These are phyloP conservation scores for Saccharomyces kudriavzevii DNA, from an alignment of 805 yeast genomes.

Conservation along the genomic window DNA sequence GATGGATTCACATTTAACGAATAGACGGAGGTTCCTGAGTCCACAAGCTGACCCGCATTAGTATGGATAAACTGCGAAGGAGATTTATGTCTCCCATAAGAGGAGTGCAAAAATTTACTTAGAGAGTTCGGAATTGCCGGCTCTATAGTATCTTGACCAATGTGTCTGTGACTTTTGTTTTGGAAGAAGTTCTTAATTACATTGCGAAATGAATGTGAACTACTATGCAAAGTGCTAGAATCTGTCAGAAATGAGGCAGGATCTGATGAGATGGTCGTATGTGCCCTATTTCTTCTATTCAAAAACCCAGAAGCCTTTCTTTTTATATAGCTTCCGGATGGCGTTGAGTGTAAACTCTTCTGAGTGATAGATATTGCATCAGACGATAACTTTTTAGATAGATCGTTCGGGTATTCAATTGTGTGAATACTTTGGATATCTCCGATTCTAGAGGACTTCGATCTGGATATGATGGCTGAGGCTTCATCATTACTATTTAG, in stretches of 20 bases:
- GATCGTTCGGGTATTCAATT: not conserved
- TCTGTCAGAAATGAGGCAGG: not conserved
- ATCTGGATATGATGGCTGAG: not conserved
- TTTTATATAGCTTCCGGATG: not conserved
- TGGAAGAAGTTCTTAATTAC: conserved; percentile 24
- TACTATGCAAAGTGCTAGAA: conserved; percentile 4
- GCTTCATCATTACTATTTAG: not conserved
- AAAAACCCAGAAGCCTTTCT: not conserved
- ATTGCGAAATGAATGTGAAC: conserved; percentile 13
- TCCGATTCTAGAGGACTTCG: not conserved
- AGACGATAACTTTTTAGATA: not conserved
- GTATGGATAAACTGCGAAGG: conserved; percentile 26
- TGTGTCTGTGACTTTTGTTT: conserved; percentile 15
- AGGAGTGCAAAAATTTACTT: conserved; percentile 28
- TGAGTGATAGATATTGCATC: not conserved
- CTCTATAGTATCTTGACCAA: conserved; percentile 16
- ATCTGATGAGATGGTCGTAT: not conserved
- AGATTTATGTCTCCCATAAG: conserved; percentile 26
- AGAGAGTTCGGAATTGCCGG: conserved; percentile 22
- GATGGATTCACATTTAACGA: conserved; percentile 18
- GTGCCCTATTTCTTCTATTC: not conserved
- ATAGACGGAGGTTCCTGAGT: conserved; percentile 23
- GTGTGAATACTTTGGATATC: not conserved
- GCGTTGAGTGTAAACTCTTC: not conserved
- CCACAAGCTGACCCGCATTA: conserved; percentile 19